phyloP scores from a whole-genome alignment of 495 filamentous ascomycete genomes.

The Monascus purpureus region DNA sequence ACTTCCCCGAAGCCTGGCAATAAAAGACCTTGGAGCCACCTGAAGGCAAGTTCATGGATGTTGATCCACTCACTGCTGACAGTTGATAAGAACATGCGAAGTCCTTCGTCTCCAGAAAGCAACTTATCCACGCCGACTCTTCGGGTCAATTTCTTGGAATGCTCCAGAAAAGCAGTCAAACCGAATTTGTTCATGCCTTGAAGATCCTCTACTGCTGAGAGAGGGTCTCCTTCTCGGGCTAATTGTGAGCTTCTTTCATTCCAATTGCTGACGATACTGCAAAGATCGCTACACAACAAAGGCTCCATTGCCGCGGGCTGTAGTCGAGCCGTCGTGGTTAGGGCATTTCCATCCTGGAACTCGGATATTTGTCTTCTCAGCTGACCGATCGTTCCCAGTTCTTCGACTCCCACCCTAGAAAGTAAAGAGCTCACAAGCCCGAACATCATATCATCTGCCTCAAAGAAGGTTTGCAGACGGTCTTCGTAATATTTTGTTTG shows the following conservation, averaged over 20 bases:
- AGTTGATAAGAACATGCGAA: conserved; percentile 39
- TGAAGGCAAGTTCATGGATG: conserved; percentile 48
- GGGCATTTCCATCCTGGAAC: conserved; percentile 7
- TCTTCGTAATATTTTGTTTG: conserved; percentile 57
- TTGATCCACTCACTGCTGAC: conserved; percentile 42
- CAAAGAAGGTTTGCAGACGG: conserved; percentile 49
- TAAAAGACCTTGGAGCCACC: conserved; percentile 49
- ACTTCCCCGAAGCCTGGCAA: conserved; percentile 22
- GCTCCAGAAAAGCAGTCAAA: conserved; percentile 64
- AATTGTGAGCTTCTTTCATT: conserved; percentile 44
- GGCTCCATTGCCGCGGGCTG: conserved; percentile 9
- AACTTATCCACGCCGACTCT: conserved; percentile 32
- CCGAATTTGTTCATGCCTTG: conserved; percentile 38
- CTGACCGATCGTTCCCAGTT: conserved; percentile 27
- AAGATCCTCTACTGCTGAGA: conserved; percentile 31
- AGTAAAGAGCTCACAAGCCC: conserved; percentile 51
- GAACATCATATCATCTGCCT: conserved; percentile 67
- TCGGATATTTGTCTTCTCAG: conserved; percentile 18
- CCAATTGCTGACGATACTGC: conserved; percentile 40
- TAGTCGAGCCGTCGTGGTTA: conserved; percentile 3
- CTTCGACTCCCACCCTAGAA: conserved; percentile 48
- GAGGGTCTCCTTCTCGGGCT: conserved; percentile 39
- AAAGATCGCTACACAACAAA: conserved; percentile 37
- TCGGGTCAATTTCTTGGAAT: conserved; percentile 50
- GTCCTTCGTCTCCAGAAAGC: conserved; percentile 41